Evolutionary conservation across 2,329 filamentous ascomycete species (phyloP).

Genomic region (Penicillium vulpinum): DNA sequence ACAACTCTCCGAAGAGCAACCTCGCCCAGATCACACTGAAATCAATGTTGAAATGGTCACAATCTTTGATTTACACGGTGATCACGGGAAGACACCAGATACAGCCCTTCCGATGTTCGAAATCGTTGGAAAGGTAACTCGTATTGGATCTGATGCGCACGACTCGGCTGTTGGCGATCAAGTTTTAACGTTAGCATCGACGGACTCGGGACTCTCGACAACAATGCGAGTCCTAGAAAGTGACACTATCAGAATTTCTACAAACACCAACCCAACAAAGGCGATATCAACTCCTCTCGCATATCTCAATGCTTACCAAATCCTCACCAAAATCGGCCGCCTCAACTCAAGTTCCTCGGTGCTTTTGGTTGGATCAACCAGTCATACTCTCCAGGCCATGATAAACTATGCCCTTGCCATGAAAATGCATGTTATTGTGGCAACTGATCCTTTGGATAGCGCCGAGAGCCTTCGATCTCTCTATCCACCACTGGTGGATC

Average conservation of each 20-base stretch:
- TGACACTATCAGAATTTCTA: conserved; percentile 15
- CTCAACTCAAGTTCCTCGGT: conserved; percentile 12
- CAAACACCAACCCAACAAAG: conserved; percentile 6
- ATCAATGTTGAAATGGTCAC: conserved; percentile 18
- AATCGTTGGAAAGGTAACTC: conserved; percentile 12
- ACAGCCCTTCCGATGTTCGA: conserved; percentile 17
- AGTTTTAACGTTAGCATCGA: conserved; percentile 13
- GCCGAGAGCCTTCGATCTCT: conserved; percentile 8
- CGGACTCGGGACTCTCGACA: conserved; percentile 11
- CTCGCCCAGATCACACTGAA: conserved; percentile 11
- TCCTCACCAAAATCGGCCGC: conserved; percentile 14
- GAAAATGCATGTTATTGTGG: conserved; percentile 17
- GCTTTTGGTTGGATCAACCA: conserved; percentile 14
- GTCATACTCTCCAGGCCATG: conserved; percentile 17
- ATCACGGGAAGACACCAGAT: conserved; percentile 9
- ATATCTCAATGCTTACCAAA: conserved; percentile 15
- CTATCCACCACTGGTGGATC: conserved; percentile 11
- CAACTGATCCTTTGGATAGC: conserved; percentile 11
- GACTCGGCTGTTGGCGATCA: conserved; percentile 16
- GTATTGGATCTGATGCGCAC: conserved; percentile 12
- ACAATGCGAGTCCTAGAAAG: conserved; percentile 12
- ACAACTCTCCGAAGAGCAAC: not conserved
- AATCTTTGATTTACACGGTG: conserved; percentile 12
- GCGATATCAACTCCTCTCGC: conserved; percentile 18
- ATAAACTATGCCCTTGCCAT: conserved; percentile 17